Base-by-base conservation (phyloP, 441 rosid genomes). In the Pelargonium australe region DNA sequence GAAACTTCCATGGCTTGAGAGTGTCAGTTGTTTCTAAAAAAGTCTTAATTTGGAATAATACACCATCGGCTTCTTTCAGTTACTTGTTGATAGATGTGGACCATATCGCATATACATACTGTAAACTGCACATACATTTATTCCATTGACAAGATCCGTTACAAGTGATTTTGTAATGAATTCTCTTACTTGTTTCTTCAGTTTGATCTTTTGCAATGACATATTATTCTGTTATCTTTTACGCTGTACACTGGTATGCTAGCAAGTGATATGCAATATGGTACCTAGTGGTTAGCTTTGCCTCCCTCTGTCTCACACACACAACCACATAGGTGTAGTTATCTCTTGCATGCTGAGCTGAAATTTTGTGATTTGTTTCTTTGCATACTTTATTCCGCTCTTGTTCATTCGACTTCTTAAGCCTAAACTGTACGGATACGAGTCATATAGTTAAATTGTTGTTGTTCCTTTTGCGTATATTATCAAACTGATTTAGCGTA, bases 401-500 rank as follows among this genome's bases (percentile, higher is more conserved):
- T 37, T 37, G 41, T 37, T 37, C 7, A 37, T 37, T 6, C 0
- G 0, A 37, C 41, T 37, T 37, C 8, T 37, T 31, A 31, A 3
- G 37, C 3, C 3, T 31, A 31, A 31, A 31, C 37, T 31, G 37
- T 31, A 31, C 3, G 5, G 37, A 31, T 31, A 31, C 37, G 3
- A 31, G 4, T 31, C 4, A 2, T 7, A 12, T 44, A 44, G 1
- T 37, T 44, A 47, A 47, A 16, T 47, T 47, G 55, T 12, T 47
- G 60, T 0, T 41, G 10, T 58, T 68, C 17, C 37, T 9, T 25
- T 60, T 44, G 17, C 43, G 57, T 20, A 62, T 64, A 57, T 53
- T 63, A 73, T 74, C 72, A 74, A 13, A 14, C 7, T 34, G 72
- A 20, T 10, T 45, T 60, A 37, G n/a, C 66, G 47, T 37, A 61